A percentile compares a stretch with the other conserved stretches of the same genome.
phyloP scores from a whole-genome alignment of 2,329 filamentous ascomycete genomes.

The Aspergillus ruber region DNA sequence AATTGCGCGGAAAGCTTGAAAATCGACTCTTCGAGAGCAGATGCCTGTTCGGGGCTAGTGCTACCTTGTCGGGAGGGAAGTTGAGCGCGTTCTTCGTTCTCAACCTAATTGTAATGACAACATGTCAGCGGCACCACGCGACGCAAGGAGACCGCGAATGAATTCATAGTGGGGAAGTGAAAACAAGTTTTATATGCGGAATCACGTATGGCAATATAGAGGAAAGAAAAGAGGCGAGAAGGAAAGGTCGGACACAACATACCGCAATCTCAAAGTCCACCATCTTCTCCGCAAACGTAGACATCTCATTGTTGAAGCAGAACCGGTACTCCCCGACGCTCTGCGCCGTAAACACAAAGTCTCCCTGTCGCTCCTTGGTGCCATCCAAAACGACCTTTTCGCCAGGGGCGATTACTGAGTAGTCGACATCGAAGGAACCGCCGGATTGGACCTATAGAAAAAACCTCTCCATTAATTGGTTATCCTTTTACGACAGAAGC shows the following conservation, averaged over 20 bases:
- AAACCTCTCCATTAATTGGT: background rate
- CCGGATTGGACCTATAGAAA: constrained; percentile 86
- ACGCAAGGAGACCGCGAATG: background rate
- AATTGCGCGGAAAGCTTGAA: constrained; percentile 90
- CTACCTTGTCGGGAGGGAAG: constrained; percentile 78
- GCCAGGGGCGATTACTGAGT: constrained; percentile 74
- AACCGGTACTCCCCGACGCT: constrained; percentile 85
- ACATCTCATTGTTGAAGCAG: constrained; percentile 99
- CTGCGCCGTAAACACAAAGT: constrained; percentile 95
- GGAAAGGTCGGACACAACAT: constrained; percentile 25
- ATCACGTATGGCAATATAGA: too few species aligned
- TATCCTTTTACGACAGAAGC: constrained; percentile 2
- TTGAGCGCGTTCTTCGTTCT: constrained; percentile 76
- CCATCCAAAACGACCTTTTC: constrained; percentile 78
- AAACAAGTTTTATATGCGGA: background rate
- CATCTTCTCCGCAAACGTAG: constrained; percentile 92
- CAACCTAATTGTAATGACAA: constrained; percentile 54
- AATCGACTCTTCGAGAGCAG: constrained; percentile 82
- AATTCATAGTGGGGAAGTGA: background rate
- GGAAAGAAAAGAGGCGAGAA: too few species aligned
- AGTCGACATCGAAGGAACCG: constrained; percentile 96
- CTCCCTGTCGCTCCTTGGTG: constrained; percentile 86
- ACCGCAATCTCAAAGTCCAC: constrained; percentile 97
- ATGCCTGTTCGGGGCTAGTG: constrained; percentile 80
- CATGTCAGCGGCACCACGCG: background rate